Evolutionary conservation across 2,329 filamentous ascomycete species (phyloP).

Genomic region (Alternaria consortialis): DNA sequence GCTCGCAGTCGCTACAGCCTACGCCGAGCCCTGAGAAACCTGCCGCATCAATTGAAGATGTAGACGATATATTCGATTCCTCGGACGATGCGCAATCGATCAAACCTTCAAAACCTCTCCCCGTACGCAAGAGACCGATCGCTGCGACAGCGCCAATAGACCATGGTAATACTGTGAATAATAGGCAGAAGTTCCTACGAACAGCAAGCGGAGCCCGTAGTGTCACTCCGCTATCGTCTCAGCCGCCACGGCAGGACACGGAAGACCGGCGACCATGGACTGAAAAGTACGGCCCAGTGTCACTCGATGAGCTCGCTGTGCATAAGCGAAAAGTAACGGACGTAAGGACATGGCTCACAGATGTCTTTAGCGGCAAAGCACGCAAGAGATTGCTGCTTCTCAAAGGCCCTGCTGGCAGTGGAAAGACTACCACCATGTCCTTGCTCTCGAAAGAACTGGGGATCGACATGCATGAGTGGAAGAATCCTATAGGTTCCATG

Average conservation of each 20-base stretch:
- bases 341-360: conserved; percentile 82
- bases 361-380: conserved; percentile 69
- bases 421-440: conserved; percentile 87
- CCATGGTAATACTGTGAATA: conserved; percentile 30
- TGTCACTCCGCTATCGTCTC: conserved; percentile 38
- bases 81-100: conserved; percentile 40
- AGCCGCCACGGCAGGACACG: conserved; percentile 27
- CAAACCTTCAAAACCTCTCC: conserved; percentile 34
- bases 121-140: conserved; percentile 43
- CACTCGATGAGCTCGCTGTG: conserved; percentile 85
- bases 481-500: conserved; percentile 75
- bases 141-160: conserved; percentile 23
- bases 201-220: conserved; percentile 45
- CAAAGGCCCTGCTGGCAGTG: conserved; percentile 89
- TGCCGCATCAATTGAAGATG: conserved; percentile 34
- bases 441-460: conserved; percentile 80
- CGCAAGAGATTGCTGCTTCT: conserved; percentile 79
- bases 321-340: conserved; percentile 94
- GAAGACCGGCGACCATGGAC: conserved; percentile 82
- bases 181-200: conserved; percentile 58
- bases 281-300: conserved; percentile 79
- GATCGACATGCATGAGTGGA: conserved; percentile 87
- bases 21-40: conserved; percentile 53
- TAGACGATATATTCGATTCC: conserved; percentile 52
- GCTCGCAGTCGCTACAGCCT: conserved; percentile 51